Evolutionary conservation across 1,139 yeast genomes (phyloP).

Genomic region (Zygosaccharomyces sapae): DNA sequence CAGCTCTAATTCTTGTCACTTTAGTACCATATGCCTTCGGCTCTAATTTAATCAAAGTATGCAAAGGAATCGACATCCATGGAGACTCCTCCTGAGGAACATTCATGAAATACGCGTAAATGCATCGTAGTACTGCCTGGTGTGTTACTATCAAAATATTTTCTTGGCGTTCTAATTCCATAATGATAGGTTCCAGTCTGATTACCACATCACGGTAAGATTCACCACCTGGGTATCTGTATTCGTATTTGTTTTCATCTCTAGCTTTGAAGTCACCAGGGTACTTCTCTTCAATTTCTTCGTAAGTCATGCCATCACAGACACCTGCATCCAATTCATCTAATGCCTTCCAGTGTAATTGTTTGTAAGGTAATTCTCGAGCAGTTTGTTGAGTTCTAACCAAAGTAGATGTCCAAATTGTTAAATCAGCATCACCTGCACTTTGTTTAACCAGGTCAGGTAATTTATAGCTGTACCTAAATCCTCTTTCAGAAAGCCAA

Average conservation of each 20-base stretch:
- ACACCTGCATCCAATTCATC: slow-evolving; percentile 98
- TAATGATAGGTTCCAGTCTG: slow-evolving; percentile 89
- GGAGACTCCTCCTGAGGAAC: slow-evolving; percentile 97
- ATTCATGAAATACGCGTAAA: slow-evolving; percentile 96
- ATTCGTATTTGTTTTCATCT: slow-evolving; percentile 93
- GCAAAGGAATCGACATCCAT: slow-evolving; percentile 98
- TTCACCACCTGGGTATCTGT: slow-evolving; percentile 95
- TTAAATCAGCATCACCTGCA: slow-evolving; percentile 69
- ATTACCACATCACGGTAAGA: slow-evolving; percentile 93
- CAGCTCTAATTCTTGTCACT: slow-evolving; percentile 86
- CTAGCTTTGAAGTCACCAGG: slow-evolving; percentile 96
- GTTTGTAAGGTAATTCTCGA: slow-evolving; percentile 71
- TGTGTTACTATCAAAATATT: slow-evolving; percentile 93
- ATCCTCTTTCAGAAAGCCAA: slow-evolving; percentile 77
- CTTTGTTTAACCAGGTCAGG: slow-evolving; percentile 76
- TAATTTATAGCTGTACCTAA: slow-evolving; percentile 75
- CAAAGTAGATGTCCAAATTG: slow-evolving; percentile 95
- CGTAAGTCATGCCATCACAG: slow-evolving; percentile 91
- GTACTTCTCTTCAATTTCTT: slow-evolving; percentile 73
- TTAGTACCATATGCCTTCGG: slow-evolving; percentile 89
- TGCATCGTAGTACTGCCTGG: slow-evolving; percentile 94
- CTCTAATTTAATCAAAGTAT: slow-evolving; percentile 86
- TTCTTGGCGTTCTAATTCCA: slow-evolving; percentile 97
- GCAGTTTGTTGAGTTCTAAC: slow-evolving; percentile 93
- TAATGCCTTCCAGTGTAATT: slow-evolving; percentile 91